These are phyloP conservation scores for Xylaria curta DNA, from an alignment of 495 filamentous ascomycete genomes.

Conservation along the genomic window DNA sequence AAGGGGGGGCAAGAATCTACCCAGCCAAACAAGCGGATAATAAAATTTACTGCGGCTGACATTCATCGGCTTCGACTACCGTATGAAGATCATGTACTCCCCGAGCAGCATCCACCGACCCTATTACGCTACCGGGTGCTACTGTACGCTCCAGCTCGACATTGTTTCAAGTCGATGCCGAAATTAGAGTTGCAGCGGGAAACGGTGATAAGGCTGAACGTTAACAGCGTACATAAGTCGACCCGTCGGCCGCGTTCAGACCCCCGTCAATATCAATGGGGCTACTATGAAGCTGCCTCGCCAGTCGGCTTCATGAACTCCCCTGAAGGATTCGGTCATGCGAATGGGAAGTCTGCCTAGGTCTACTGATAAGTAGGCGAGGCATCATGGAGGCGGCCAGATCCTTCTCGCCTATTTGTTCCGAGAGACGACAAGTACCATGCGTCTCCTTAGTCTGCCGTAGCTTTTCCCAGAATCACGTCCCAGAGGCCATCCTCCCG, in stretches of 20 bases:
- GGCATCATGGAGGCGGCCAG: background rate
- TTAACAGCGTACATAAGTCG: background rate
- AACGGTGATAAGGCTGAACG: constrained; percentile 9
- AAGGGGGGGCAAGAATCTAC: background rate
- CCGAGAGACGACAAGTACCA: constrained; percentile 15
- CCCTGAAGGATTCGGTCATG: constrained; percentile 6
- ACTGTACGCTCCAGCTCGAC: background rate
- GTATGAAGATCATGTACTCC: background rate
- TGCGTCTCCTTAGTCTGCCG: constrained; percentile 5
- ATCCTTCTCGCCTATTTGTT: constrained; percentile 24
- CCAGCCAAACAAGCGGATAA: background rate
- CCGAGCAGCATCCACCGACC: background rate
- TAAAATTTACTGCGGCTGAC: background rate
- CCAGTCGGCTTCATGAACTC: background rate
- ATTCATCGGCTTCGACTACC: constrained; percentile 1
- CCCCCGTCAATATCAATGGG: background rate
- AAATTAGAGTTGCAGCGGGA: constrained; percentile 5
- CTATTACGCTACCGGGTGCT: background rate
- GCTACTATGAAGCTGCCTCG: constrained; percentile 12
- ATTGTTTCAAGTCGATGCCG: constrained; percentile 11
- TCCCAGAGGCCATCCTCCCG: constrained; percentile 5
- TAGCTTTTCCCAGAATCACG: background rate
- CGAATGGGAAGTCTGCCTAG: background rate
- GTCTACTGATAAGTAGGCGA: background rate
- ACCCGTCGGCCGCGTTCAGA: background rate